A percentile compares a stretch with the other conserved stretches of the same genome.
Evolutionary conservation across 768 basidiomycete species (phyloP).

Genomic region (Russula sp.): DNA sequence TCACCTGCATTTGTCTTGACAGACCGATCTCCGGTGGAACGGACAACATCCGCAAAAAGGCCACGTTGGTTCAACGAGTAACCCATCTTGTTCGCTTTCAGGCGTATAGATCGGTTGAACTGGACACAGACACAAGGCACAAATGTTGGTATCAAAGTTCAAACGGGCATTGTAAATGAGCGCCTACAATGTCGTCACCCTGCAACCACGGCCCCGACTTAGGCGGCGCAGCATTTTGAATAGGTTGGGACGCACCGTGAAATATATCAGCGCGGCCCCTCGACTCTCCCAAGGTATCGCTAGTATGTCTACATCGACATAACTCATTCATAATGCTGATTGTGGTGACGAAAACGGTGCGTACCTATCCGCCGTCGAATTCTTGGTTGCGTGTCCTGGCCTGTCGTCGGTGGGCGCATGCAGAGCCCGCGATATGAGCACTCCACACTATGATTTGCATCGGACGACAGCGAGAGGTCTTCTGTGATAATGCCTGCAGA

Average conservation of each 20-base stretch:
- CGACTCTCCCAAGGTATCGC: constrained; percentile 73
- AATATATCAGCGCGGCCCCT: constrained; percentile 89
- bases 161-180: neutral
- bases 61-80: constrained; percentile 89
- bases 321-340: neutral
- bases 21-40: constrained; percentile 60
- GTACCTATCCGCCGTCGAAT: constrained; percentile 65
- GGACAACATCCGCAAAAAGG: constrained; percentile 65
- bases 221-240: neutral
- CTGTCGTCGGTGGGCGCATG: constrained; percentile 14
- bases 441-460: constrained; percentile 66
- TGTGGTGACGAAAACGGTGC: constrained; percentile 14
- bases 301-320: constrained; percentile 62
- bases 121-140: constrained; percentile 35
- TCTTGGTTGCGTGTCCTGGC: constrained; percentile 38
- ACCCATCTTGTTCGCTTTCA: constrained; percentile 77
- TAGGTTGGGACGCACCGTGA: constrained; percentile 55
- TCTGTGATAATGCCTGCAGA: constrained; percentile 66
- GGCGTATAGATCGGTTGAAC: constrained; percentile 88
- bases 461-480: constrained; percentile 64
- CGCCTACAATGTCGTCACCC: constrained; percentile 86
- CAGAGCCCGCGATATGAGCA: constrained; percentile 82
- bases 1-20: constrained; percentile 61
- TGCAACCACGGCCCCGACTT: constrained; percentile 31
- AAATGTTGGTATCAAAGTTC: neutral